These are phyloP conservation scores for Neurospora sp. DNA, from an alignment of 495 filamentous ascomycete species.

Conservation along the genomic window DNA sequence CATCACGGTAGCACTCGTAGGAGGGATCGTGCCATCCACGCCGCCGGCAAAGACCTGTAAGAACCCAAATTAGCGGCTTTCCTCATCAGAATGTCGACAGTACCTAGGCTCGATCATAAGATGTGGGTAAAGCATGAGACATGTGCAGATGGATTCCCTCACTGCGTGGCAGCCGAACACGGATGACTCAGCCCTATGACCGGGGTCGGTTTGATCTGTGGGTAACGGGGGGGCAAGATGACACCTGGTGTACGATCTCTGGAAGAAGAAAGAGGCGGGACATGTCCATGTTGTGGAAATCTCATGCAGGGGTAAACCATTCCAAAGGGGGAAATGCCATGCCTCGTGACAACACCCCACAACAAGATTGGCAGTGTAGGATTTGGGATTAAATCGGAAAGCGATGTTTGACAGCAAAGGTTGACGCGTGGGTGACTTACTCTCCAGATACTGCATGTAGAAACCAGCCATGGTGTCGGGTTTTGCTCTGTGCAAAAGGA, in stretches of 20 bases:
- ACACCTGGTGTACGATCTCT: slow-evolving; percentile 12
- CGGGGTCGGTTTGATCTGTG: slow-evolving; percentile 8
- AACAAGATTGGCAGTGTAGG: slow-evolving; percentile 12
- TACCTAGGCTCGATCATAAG: not conserved
- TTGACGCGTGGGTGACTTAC: slow-evolving; percentile 36
- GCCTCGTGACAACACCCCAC: slow-evolving; percentile 16
- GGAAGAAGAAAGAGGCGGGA: slow-evolving; percentile 15
- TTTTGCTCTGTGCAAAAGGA: slow-evolving; percentile 9
- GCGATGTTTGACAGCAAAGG: not conserved
- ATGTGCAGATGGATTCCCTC: slow-evolving; percentile 3
- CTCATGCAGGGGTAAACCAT: slow-evolving; percentile 18
- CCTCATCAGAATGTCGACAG: not conserved
- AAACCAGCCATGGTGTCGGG: slow-evolving; percentile 45
- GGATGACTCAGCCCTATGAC: slow-evolving; percentile 26
- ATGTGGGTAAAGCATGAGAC: not conserved
- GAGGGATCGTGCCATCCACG: slow-evolving; percentile 90
- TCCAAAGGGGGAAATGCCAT: slow-evolving; percentile 15
- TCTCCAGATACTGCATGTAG: slow-evolving; percentile 55
- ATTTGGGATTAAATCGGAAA: not conserved
- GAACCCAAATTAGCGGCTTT: slow-evolving; percentile 30
- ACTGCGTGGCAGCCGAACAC: slow-evolving; percentile 40
- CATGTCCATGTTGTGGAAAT: slow-evolving; percentile 17
- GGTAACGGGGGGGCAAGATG: slow-evolving; percentile 5
- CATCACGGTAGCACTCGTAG: slow-evolving; percentile 70
- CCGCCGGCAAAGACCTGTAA: slow-evolving; percentile 85